A percentile compares a stretch with the other conserved stretches of the same genome.
Evolutionary conservation across 495 filamentous ascomycete species (phyloP).

Genomic region (Choiromyces venosus): DNA sequence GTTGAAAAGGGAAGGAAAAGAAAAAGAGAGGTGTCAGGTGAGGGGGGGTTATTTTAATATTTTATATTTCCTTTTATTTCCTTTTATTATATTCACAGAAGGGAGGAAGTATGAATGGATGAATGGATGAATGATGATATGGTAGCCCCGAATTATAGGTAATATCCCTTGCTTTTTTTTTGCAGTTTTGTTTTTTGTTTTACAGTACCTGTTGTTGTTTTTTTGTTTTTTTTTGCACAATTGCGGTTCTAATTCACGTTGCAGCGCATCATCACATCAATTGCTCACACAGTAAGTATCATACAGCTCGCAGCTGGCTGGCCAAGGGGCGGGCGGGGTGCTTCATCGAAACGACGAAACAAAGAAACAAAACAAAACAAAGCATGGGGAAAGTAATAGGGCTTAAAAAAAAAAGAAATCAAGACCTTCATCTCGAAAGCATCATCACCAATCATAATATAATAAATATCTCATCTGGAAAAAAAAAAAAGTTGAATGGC

Average conservation of each 20-base stretch:
- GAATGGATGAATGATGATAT: too few relatives aligned
- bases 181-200: too few relatives aligned
- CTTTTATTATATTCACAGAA: too few relatives aligned
- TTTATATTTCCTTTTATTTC: not conserved
- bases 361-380: not conserved
- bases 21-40: not conserved
- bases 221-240: not conserved
- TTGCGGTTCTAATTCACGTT: not conserved
- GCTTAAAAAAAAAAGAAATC: too few relatives aligned
- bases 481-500: not conserved
- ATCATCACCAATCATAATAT: too few relatives aligned
- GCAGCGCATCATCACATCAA: not conserved
- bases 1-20: not conserved
- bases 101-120: too few relatives aligned
- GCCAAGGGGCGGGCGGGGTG: constrained; percentile 3
- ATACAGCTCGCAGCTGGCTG: too few relatives aligned
- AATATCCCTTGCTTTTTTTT: not conserved
- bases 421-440: too few relatives aligned
- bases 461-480: not conserved
- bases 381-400: not conserved
- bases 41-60: not conserved
- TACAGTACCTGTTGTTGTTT: too few relatives aligned
- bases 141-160: not conserved
- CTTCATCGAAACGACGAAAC: not conserved
- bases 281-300: not conserved